These are phyloP conservation scores for Triticum turgidum DNA, from an alignment of 176 grass and related monocot genomes.

Conservation along the genomic window DNA sequence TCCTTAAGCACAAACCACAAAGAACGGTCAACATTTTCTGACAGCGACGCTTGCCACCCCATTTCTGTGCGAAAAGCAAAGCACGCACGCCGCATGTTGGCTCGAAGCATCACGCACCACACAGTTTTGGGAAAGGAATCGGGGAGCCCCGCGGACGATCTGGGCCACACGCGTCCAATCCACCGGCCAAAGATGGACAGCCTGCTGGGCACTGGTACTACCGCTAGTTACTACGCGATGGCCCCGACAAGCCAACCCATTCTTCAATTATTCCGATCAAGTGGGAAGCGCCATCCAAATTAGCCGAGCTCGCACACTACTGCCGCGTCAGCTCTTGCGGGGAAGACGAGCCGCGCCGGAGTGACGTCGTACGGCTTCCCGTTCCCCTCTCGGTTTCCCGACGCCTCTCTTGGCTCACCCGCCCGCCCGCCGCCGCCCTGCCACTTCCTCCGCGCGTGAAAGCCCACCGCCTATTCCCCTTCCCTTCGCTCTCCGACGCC, in stretches of 20 bases:
- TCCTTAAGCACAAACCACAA: neutral
- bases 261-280: constrained; percentile 11
- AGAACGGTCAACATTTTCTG: neutral
- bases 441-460: neutral
- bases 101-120: no score
- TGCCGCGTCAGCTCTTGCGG: neutral
- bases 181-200: no score
- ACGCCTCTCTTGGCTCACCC: neutral
- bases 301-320: no score
- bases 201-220: no score
- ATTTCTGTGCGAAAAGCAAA: neutral
- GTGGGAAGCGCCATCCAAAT: neutral
- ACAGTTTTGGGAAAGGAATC: no score
- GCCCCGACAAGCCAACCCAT: no score
- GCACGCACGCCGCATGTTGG: no score
- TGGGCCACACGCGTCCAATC: no score
- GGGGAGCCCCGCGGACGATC: no score
- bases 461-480: no score
- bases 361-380: constrained; percentile 20
- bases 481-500: no score
- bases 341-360: constrained; percentile 1
- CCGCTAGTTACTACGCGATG: no score
- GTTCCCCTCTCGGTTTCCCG: neutral
- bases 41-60: neutral
- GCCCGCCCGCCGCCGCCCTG: neutral